Evolutionary conservation across 176 grass and related monocot species (phyloP).

Genomic region (Bolboschoenus planiculmis): DNA sequence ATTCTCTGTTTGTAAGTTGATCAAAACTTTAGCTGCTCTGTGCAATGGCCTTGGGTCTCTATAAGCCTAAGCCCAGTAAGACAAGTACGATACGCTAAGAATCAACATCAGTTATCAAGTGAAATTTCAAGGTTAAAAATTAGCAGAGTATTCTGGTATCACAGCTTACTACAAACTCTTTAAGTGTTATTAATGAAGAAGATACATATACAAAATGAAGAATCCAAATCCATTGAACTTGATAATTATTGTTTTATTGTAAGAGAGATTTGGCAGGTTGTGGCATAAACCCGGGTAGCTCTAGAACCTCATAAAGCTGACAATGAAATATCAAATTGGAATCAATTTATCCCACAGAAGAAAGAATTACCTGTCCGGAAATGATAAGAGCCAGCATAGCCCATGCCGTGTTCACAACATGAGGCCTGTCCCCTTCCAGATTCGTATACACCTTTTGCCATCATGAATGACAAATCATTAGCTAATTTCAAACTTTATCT

Average conservation of each 20-base stretch:
- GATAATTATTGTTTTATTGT: neutral
- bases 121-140: neutral
- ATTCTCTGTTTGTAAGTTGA: conserved; percentile 25
- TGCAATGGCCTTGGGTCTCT: conserved; percentile 34
- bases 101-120: too few relatives aligned
- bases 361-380: conserved; percentile 41
- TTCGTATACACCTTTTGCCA: conserved; percentile 24
- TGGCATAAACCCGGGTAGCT: neutral
- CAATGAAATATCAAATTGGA: neutral
- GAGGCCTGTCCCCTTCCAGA: conserved; percentile 14
- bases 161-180: neutral
- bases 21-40: conserved; percentile 27
- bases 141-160: neutral
- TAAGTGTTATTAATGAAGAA: neutral
- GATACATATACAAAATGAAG: neutral
- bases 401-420: conserved; percentile 66
- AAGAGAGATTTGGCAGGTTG: neutral
- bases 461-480: neutral
- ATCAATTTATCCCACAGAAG: neutral
- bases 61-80: conserved; percentile 27
- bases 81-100: neutral
- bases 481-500: neutral
- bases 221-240: neutral
- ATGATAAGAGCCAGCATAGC: conserved; percentile 67
- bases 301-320: neutral